A percentile compares a stretch with the other conserved stretches of the same genome.
phyloP scores from a whole-genome alignment of 148 eudicot species.

The Rhododendron griersonianum region DNA sequence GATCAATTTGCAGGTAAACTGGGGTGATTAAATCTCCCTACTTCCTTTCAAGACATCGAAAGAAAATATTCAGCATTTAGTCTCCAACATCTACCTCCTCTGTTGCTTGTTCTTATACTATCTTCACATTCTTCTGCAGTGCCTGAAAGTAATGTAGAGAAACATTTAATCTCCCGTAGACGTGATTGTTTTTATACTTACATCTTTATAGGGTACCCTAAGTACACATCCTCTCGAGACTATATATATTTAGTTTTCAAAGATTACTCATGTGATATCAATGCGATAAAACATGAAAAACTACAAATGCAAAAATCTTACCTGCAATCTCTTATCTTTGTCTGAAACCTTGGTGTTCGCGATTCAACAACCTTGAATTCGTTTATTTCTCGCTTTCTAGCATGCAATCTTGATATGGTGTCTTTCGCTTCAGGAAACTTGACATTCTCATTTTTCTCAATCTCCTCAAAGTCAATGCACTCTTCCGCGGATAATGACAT shows the following conservation, averaged over 20 bases:
- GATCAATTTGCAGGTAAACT: not conserved
- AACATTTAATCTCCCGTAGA: not conserved
- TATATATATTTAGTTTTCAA: not conserved
- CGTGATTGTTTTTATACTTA: not conserved
- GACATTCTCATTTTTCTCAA: slow-evolving; percentile 18
- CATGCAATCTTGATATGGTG: slow-evolving; percentile 18
- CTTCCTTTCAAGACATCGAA: not conserved
- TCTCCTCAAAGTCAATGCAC: slow-evolving; percentile 23
- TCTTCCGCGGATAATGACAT: slow-evolving; percentile 33
- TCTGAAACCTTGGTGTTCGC: not conserved
- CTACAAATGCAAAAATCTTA: not conserved
- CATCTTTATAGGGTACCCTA: not conserved
- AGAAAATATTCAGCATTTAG: not conserved
- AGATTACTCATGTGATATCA: not conserved
- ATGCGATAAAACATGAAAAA: not conserved
- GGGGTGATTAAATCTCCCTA: not conserved
- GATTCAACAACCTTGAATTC: slow-evolving; percentile 12
- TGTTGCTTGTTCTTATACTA: not conserved
- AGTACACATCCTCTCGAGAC: not conserved
- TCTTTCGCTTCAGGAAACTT: slow-evolving; percentile 17
- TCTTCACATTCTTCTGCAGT: not conserved
- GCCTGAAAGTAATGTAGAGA: not conserved
- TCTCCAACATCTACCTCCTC: not conserved
- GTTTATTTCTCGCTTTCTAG: slow-evolving; percentile 17
- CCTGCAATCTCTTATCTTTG: slow-evolving; percentile 44